Evolutionary conservation across 208 protist species (phyloP).

Genomic region (Trypanosoma cruzi): DNA sequence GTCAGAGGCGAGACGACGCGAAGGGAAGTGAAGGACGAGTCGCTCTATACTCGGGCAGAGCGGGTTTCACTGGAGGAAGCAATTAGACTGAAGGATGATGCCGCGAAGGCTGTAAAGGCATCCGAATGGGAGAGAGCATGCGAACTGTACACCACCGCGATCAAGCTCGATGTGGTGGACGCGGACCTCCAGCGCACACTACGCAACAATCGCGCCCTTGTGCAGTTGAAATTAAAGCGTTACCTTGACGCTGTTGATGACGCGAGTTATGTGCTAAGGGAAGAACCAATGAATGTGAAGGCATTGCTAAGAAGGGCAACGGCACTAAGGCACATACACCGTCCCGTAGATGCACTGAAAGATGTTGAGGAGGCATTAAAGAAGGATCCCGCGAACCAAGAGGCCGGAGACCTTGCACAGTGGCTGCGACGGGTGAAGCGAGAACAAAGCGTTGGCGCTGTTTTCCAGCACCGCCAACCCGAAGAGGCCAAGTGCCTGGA

Average conservation of each 20-base stretch:
- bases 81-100: constrained; percentile 36
- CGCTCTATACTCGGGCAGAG: constrained; percentile 29
- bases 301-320: constrained; percentile 40
- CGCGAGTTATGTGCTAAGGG: constrained; percentile 35
- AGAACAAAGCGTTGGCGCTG: constrained; percentile 27
- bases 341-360: constrained; percentile 40
- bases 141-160: constrained; percentile 36
- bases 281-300: constrained; percentile 43
- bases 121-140: constrained; percentile 32
- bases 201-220: constrained; percentile 48
- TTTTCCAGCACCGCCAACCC: constrained; percentile 21
- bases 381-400: constrained; percentile 33
- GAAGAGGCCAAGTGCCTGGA: too few species aligned
- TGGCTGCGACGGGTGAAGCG: constrained; percentile 29
- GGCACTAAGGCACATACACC: constrained; percentile 33
- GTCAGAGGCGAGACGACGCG: not conserved
- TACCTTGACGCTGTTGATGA: constrained; percentile 34
- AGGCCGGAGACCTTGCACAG: constrained; percentile 23
- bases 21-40: not conserved
- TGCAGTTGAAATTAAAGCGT: constrained; percentile 24
- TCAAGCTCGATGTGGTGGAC: constrained; percentile 33
- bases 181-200: constrained; percentile 27
- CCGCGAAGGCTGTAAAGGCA: constrained; percentile 23
- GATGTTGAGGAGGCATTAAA: constrained; percentile 30
- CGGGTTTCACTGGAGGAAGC: constrained; percentile 37